A percentile compares a stretch with the other conserved stretches of the same genome.
phyloP scores from a whole-genome alignment of 306 rosid genomes.

The Vicia sativa region DNA sequence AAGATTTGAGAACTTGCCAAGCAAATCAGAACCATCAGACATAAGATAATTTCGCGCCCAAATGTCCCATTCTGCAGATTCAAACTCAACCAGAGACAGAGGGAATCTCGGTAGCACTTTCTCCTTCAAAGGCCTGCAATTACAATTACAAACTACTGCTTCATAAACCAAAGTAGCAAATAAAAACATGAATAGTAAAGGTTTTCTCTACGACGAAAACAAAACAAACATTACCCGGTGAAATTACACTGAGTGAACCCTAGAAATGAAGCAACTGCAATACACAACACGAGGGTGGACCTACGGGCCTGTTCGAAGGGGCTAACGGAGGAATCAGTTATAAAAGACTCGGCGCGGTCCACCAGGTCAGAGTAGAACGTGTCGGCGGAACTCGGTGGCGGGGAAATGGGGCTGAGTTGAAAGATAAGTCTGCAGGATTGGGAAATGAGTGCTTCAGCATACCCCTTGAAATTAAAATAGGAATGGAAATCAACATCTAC shows the following conservation, averaged over 20 bases:
- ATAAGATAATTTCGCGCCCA: slow-evolving; percentile 93
- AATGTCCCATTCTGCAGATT: slow-evolving; percentile 61
- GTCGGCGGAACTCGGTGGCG: slow-evolving; percentile 54
- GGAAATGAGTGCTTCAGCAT: slow-evolving; percentile 58
- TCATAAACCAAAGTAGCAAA: slow-evolving; percentile 5
- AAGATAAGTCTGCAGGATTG: slow-evolving; percentile 50
- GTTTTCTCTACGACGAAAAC: background rate
- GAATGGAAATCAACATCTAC: too few relatives aligned
- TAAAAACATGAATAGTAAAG: background rate
- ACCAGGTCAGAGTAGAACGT: slow-evolving; percentile 59
- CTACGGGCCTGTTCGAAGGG: slow-evolving; percentile 50
- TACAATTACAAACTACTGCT: slow-evolving; percentile 4
- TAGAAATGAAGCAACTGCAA: slow-evolving; percentile 69
- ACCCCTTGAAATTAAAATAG: too few relatives aligned
- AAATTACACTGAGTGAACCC: slow-evolving; percentile 70
- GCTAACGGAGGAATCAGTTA: slow-evolving; percentile 41
- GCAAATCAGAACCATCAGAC: slow-evolving; percentile 90
- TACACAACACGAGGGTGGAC: slow-evolving; percentile 50
- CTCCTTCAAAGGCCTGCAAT: slow-evolving; percentile 67
- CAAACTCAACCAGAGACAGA: slow-evolving; percentile 47
- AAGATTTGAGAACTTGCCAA: slow-evolving; percentile 76
- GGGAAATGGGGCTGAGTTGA: slow-evolving; percentile 40
- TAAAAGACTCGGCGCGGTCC: slow-evolving; percentile 58
- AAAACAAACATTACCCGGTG: slow-evolving; percentile 65
- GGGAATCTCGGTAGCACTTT: slow-evolving; percentile 68